Evolutionary conservation across 2,329 filamentous ascomycete species (phyloP), one percentile per base, ranked within the genome.

Genomic region (Trichoderma sp.): DNA sequence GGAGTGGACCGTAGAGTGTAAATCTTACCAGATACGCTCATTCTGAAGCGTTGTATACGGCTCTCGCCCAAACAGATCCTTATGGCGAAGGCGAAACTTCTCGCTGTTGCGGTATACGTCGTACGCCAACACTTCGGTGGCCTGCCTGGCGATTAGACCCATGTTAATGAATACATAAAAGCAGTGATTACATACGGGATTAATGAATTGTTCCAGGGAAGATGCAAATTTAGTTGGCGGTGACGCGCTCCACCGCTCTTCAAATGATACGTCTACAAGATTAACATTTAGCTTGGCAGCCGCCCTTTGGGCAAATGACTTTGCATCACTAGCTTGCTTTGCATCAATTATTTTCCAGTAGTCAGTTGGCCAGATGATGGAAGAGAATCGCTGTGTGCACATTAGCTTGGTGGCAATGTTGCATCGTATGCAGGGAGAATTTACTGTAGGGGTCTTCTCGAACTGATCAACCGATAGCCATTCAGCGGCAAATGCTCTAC

Each of bases 101-200:
- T 40, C 33, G 37, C 58, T 61, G 58, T 61, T 61, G 19, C 47
- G 58, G 35, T 61, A 61, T 35, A 61, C 58, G 29, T 61, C 58
- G 19, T 47, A 47, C 33, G 58, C 33, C n/a, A 61, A 40, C 0
- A 16, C 58, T 13, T 31, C 58, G 4, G 58, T 61, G 10, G 58
- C 58, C 58, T 61, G 13, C 0, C 19, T 29, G 19, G 19, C 3
- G 24, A 8, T 35, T 61, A 37, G 21, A 24, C 4, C 13, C 14
- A 14, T 40, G 24, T 13, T 1, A 14, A 3, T 8, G 11, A 27
- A 27, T n/a, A n/a, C n/a, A 14, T 7, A 52, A 3, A 1, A 13
- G 7, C 4, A 35, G 47, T 5, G 4, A 24, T 19, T 10, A 47
- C 58, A 13, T 47, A 61, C 58, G 6, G 58, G 58, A 43, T 35